phyloP scores from a whole-genome alignment of 208 protist species.

The Herpetomonas samuelpessoai region DNA sequence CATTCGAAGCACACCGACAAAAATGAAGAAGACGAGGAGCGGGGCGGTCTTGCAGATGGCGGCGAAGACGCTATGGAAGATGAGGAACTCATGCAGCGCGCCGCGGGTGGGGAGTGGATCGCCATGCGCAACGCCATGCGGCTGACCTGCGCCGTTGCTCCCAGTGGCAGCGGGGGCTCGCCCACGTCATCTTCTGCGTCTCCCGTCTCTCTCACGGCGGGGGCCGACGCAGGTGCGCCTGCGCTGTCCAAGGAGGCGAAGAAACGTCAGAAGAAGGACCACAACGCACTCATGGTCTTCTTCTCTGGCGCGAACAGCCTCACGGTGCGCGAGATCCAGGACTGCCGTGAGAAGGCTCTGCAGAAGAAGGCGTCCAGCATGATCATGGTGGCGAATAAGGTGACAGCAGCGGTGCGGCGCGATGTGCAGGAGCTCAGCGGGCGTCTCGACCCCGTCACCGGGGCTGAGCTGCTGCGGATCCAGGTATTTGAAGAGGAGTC shows the following conservation, averaged over 20 bases:
- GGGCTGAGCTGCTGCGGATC: constrained; percentile 58
- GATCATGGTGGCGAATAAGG: constrained; percentile 49
- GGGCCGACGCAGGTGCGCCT: constrained; percentile 4
- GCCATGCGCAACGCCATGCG: constrained; percentile 68
- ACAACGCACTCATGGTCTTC: constrained; percentile 49
- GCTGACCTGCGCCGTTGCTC: constrained; percentile 32
- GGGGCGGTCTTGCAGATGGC: constrained; percentile 9
- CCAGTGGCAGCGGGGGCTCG: background rate
- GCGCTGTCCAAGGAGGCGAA: constrained; percentile 6
- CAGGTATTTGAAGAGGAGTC: constrained; percentile 94
- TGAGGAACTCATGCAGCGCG: constrained; percentile 24
- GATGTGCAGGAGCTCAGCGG: constrained; percentile 63
- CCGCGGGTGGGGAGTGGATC: constrained; percentile 31
- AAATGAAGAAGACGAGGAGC: constrained; percentile 16
- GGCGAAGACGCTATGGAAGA: constrained; percentile 13
- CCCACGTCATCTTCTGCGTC: background rate
- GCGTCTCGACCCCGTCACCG: constrained; percentile 37
- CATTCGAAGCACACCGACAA: constrained; percentile 5
- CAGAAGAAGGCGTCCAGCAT: constrained; percentile 64
- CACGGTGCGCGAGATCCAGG: constrained; percentile 45
- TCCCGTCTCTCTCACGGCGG: background rate
- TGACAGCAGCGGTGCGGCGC: constrained; percentile 44
- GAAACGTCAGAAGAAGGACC: constrained; percentile 18
- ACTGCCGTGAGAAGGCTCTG: constrained; percentile 60
- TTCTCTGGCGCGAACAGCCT: constrained; percentile 51